phyloP scores from a whole-genome alignment of 495 filamentous ascomycete genomes.

The Aspergillus ostianus region DNA sequence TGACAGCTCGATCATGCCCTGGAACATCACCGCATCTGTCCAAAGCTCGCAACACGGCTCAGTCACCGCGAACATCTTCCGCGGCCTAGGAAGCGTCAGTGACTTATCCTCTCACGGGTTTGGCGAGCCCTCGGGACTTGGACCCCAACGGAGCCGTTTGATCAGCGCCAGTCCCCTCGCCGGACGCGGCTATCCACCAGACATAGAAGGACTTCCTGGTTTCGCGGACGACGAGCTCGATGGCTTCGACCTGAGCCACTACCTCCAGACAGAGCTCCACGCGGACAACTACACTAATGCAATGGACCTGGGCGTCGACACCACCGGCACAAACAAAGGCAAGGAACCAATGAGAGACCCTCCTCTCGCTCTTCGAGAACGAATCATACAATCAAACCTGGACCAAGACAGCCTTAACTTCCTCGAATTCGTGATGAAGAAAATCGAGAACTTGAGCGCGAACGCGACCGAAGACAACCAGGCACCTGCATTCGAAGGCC shows the following conservation, averaged over 20 bases:
- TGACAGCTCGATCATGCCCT: constrained; percentile 62
- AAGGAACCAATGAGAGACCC: neutral
- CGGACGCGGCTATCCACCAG: constrained; percentile 47
- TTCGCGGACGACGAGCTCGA: constrained; percentile 40
- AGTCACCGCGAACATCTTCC: constrained; percentile 31
- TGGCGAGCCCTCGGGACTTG: constrained; percentile 18
- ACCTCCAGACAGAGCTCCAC: constrained; percentile 33
- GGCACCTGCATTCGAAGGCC: neutral
- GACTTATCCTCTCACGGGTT: constrained; percentile 54
- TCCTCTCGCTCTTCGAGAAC: constrained; percentile 30
- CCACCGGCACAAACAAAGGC: neutral
- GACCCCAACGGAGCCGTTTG: constrained; percentile 40
- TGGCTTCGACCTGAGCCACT: constrained; percentile 38
- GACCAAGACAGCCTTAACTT: constrained; percentile 60
- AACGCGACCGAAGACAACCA: neutral
- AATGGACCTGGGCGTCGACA: neutral
- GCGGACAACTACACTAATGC: constrained; percentile 13
- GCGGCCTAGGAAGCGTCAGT: constrained; percentile 51
- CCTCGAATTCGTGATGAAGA: constrained; percentile 53
- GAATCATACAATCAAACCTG: constrained; percentile 39
- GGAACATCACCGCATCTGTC: constrained; percentile 64
- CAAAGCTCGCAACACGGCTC: constrained; percentile 54
- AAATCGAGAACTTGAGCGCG: constrained; percentile 10
- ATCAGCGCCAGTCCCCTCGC: constrained; percentile 61
- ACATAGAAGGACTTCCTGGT: constrained; percentile 34